phyloP scores from a whole-genome alignment of 2,329 filamentous ascomycete genomes.

The Calonectria pseudoturangicola region DNA sequence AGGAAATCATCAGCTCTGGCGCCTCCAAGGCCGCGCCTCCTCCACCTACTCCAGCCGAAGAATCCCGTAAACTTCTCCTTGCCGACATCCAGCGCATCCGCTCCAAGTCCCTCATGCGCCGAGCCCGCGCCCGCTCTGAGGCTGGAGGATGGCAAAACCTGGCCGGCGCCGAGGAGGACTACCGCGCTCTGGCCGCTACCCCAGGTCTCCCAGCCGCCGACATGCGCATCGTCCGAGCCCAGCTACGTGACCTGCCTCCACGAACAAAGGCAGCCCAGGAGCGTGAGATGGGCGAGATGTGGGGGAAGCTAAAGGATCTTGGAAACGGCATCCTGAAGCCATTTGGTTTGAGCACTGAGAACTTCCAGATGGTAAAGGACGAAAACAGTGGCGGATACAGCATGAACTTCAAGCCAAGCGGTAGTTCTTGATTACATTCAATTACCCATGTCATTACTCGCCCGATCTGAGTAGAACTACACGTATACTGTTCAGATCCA shows the following conservation, averaged over 20 bases:
- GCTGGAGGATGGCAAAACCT: constrained; percentile 87
- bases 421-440: constrained; percentile 41
- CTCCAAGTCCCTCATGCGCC: constrained; percentile 87
- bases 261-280: constrained; percentile 87
- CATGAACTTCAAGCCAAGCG: constrained; percentile 83
- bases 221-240: constrained; percentile 78
- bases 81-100: constrained; percentile 85
- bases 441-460: not conserved
- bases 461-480: not conserved
- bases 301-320: constrained; percentile 94
- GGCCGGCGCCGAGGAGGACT: constrained; percentile 86
- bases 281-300: constrained; percentile 95
- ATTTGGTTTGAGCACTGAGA: constrained; percentile 94
- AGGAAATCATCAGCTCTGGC: constrained; percentile 76
- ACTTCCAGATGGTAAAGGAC: constrained; percentile 95
- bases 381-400: constrained; percentile 93
- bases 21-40: constrained; percentile 70
- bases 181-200: constrained; percentile 78
- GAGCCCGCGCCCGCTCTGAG: constrained; percentile 83
- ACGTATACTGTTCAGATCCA: not conserved
- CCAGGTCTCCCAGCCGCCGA: constrained; percentile 77
- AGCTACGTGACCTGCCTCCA: constrained; percentile 79
- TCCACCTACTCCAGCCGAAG: constrained; percentile 43
- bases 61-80: constrained; percentile 50
- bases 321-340: constrained; percentile 95